Evolutionary conservation across 208 protist species (phyloP), one percentile per base, ranked within the genome.

Genomic region (Trypanosoma mega): DNA sequence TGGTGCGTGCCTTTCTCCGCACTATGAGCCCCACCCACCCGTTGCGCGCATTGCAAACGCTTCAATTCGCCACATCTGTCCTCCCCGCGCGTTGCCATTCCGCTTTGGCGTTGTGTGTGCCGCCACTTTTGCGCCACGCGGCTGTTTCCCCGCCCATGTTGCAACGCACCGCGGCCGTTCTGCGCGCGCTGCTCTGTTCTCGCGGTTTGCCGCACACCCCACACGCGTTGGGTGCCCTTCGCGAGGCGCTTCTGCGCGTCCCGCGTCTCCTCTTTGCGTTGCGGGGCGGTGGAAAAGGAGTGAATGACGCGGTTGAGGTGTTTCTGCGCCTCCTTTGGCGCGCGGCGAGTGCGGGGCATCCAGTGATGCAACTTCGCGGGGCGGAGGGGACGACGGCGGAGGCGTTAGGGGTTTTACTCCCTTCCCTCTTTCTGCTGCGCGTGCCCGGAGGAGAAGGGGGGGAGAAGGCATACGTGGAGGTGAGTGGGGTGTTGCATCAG

Each of bases 1-100:
- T 85, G 41, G 55, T 92, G 31, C 72, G 74, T 20, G 74, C 82
- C 26, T 90, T 80, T 50, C 76, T 85, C 47, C 68, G 63, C 33
- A 61, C 69, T 36, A 58, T 74, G 21, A 73, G 78, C 24, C 36
- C 60, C 7, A 46, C 8, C 34, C 31, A 2, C 16, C 68, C 57
- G 6, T 26, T 74, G 24, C 56, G 46, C 0, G 52, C 63, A 21
- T 57, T 68, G 23, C 56, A 16, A 9, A 44, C 49, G 27, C 54
- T n/a, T n/a, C n/a, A n/a, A n/a, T n/a, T n/a, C n/a, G n/a, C n/a
- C n/a, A n/a, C n/a, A n/a, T n/a, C n/a, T n/a, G n/a, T n/a, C n/a
- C n/a, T n/a, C n/a, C n/a, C n/a, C n/a, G n/a, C n/a, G n/a, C n/a
- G n/a, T n/a, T n/a, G n/a, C n/a, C n/a, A n/a, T n/a, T n/a, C n/a